Evolutionary conservation across 1,284 basidiomycete species (phyloP).

Genomic region (Cryptococcus sp.): DNA sequence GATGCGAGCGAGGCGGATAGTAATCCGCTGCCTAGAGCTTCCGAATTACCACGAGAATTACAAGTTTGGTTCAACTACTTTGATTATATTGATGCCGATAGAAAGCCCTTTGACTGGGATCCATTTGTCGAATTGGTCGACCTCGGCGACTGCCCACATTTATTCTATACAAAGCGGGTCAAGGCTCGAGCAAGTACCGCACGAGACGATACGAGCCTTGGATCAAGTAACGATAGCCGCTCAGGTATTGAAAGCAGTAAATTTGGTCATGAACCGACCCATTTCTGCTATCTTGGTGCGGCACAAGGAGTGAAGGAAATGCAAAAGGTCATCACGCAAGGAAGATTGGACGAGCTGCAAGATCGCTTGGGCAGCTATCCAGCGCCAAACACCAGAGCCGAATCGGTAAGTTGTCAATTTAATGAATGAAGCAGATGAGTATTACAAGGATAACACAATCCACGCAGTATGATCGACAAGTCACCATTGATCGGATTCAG

Average conservation of each 20-base stretch:
- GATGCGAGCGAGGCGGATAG: too few relatives aligned
- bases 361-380: conserved; percentile 16
- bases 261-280: conserved; percentile 85
- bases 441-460: background rate
- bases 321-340: conserved; percentile 66
- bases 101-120: conserved; percentile 59
- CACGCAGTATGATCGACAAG: conserved; percentile 12
- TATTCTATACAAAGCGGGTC: conserved; percentile 74
- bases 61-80: conserved; percentile 74
- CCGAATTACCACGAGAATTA: conserved; percentile 31
- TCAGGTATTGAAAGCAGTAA: conserved; percentile 61
- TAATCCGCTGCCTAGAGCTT: conserved; percentile 19
- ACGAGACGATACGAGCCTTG: conserved; percentile 35
- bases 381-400: background rate
- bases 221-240: conserved; percentile 6
- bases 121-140: conserved; percentile 72
- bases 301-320: conserved; percentile 64
- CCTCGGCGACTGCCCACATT: conserved; percentile 73
- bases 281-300: conserved; percentile 78
- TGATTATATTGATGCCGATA: conserved; percentile 82
- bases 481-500: conserved; percentile 25
- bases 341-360: conserved; percentile 55
- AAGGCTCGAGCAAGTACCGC: conserved; percentile 43
- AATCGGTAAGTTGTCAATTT: conserved; percentile 13
- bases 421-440: background rate